Percentiles rank a stretch among this genome's conserved stretches.
Conservation (phyloP, 2,329 filamentous ascomycete genomes). For the Rachicladosporium sp. region DNA sequence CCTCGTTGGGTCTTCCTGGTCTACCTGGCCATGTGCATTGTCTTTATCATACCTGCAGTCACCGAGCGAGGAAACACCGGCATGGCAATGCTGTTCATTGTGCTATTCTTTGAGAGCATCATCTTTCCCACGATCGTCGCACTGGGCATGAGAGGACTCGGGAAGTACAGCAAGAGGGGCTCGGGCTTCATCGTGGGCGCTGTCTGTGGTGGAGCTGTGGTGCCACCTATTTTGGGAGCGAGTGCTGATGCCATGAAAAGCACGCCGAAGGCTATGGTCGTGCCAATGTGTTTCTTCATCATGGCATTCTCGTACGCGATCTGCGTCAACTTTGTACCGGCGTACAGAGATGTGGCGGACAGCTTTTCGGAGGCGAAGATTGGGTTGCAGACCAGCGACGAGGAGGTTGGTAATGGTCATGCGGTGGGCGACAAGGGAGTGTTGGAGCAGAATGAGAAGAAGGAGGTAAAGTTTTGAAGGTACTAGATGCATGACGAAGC, state of each 20-base stretch:
- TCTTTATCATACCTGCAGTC: slow-evolving; percentile 44
- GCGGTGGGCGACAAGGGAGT: no score
- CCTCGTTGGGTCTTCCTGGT: slow-evolving; percentile 59
- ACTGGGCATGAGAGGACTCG: slow-evolving; percentile 63
- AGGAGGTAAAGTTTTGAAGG: no score
- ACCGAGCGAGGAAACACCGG: slow-evolving; percentile 39
- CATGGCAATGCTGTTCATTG: slow-evolving; percentile 48
- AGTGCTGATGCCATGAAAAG: slow-evolving; percentile 52
- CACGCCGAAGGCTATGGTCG: slow-evolving; percentile 52
- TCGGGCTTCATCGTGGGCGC: slow-evolving; percentile 61
- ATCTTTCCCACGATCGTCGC: slow-evolving; percentile 75
- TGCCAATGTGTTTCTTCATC: slow-evolving; percentile 45
- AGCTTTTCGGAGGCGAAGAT: slow-evolving; percentile 35
- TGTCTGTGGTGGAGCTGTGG: slow-evolving; percentile 59
- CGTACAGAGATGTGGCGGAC: slow-evolving; percentile 52
- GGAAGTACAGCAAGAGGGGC: slow-evolving; percentile 65
- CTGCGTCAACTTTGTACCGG: slow-evolving; percentile 50
- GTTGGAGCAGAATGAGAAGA: no score
- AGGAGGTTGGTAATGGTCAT: no score
- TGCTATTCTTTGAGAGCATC: slow-evolving; percentile 71
- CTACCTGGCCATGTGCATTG: slow-evolving; percentile 48
- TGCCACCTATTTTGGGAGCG: slow-evolving; percentile 59
- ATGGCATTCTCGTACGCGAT: slow-evolving; percentile 35
- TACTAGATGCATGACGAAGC: no score
- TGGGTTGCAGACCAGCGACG: slow-evolving; percentile 22